These are phyloP conservation scores for Zhuliangozyma blackwelliae DNA, from an alignment of 1,139 yeast species.

Conservation along the genomic window DNA sequence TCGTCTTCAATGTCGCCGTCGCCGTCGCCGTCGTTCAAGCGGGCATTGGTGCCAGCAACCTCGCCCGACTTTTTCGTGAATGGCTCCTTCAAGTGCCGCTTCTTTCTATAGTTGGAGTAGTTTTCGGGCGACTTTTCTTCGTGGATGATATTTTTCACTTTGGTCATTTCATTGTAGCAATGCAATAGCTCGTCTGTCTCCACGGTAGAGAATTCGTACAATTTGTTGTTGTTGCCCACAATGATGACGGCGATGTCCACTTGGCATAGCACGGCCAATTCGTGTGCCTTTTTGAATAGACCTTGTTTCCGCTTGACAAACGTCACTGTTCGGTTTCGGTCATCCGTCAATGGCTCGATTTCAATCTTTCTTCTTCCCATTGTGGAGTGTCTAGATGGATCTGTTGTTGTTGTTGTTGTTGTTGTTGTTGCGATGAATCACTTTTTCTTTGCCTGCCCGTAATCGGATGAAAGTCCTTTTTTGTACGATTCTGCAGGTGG, in stretches of 20 bases:
- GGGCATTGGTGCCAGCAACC: constrained; percentile 7
- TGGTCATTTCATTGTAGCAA: constrained; percentile 38
- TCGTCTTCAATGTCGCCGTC: constrained; percentile 19
- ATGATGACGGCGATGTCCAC: constrained; percentile 91
- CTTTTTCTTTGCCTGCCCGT: too few species aligned
- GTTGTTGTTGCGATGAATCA: too few species aligned
- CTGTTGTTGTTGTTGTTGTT: too few species aligned
- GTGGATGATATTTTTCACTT: constrained; percentile 30
- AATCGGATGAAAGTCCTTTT: too few species aligned
- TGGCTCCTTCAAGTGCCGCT: constrained; percentile 19
- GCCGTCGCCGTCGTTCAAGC: constrained; percentile 9
- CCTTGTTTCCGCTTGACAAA: constrained; percentile 95
- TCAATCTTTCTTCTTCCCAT: constrained; percentile 98
- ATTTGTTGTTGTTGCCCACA: constrained; percentile 75
- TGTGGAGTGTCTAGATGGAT: not conserved
- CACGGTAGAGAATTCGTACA: constrained; percentile 78
- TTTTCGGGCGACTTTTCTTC: constrained; percentile 61
- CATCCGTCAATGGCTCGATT: constrained; percentile 86
- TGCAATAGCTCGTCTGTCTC: constrained; percentile 59
- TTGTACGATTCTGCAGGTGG: too few species aligned
- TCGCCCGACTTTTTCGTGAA: constrained; percentile 11
- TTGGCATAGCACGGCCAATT: constrained; percentile 84
- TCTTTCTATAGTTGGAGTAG: constrained; percentile 45
- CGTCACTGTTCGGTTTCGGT: constrained; percentile 82
- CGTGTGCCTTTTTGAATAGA: constrained; percentile 92